A percentile compares a stretch with the other conserved stretches of the same genome.
phyloP scores from a whole-genome alignment of 1,284 basidiomycete species.

The Schizophyllum amplum region DNA sequence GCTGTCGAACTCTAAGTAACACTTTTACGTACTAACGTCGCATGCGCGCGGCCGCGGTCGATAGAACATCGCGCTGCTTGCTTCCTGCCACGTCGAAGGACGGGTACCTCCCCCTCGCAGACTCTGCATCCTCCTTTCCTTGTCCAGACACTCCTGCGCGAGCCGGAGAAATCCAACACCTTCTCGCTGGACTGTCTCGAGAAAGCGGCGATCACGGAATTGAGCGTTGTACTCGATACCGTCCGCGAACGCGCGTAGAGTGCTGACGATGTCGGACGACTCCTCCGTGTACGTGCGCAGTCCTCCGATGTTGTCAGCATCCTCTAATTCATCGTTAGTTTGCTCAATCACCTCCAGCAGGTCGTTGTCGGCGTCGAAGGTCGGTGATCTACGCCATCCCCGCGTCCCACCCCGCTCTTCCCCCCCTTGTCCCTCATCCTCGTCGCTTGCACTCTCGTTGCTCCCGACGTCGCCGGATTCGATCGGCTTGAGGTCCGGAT shows the following conservation, averaged over 20 bases:
- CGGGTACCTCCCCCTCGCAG: background rate
- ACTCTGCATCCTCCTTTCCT: background rate
- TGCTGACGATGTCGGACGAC: slow-evolving; percentile 1
- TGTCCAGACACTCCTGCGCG: background rate
- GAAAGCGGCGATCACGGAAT: slow-evolving; percentile 13
- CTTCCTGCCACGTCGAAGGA: slow-evolving; percentile 3
- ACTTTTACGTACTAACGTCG: background rate
- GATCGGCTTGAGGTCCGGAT: slow-evolving; percentile 13
- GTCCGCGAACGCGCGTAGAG: slow-evolving; percentile 10
- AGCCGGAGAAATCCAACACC: slow-evolving; percentile 4
- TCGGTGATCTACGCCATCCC: too few relatives aligned
- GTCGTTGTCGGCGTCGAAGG: background rate
- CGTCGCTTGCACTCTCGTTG: background rate
- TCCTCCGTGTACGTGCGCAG: slow-evolving; percentile 1
- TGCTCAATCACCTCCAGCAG: background rate
- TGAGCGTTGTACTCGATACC: slow-evolving; percentile 15
- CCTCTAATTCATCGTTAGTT: background rate
- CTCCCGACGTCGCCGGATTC: background rate
- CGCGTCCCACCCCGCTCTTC: background rate
- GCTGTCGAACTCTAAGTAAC: too few relatives aligned
- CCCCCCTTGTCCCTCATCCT: background rate
- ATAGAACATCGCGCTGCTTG: slow-evolving; percentile 5
- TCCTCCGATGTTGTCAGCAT: background rate
- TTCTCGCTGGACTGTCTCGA: slow-evolving; percentile 3
- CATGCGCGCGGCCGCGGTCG: slow-evolving; percentile 1